phyloP scores from a whole-genome alignment of 495 filamentous ascomycete species.

The Penicillium longicatenatum region DNA sequence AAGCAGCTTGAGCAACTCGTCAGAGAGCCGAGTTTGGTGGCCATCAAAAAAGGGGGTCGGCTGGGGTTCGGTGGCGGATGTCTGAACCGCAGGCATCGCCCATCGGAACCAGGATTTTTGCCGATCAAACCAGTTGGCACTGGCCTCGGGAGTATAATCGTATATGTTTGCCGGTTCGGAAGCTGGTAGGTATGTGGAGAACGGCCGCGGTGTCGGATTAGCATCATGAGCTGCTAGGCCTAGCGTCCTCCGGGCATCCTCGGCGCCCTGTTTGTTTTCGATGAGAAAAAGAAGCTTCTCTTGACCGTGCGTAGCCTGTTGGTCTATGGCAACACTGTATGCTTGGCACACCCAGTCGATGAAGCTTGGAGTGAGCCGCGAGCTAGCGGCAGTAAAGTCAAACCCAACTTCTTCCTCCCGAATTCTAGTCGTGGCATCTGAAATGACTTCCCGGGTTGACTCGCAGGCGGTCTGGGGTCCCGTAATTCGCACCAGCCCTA shows the following conservation, averaged over 20 bases:
- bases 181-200: slow-evolving; percentile 41
- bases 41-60: slow-evolving; percentile 33
- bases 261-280: slow-evolving; percentile 36
- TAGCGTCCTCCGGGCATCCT: slow-evolving; percentile 39
- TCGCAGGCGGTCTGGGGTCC: slow-evolving; percentile 40
- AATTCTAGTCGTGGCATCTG: slow-evolving; percentile 39
- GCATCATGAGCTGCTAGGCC: slow-evolving; percentile 33
- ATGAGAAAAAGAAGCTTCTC: slow-evolving; percentile 36
- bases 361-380: slow-evolving; percentile 25
- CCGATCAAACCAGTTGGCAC: slow-evolving; percentile 35
- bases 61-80: slow-evolving; percentile 9
- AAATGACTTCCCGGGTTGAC: slow-evolving; percentile 42
- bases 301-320: slow-evolving; percentile 7
- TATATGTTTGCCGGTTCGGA: slow-evolving; percentile 27
- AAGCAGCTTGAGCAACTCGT: slow-evolving; percentile 40
- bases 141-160: slow-evolving; percentile 21
- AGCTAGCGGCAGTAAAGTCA: slow-evolving; percentile 9
- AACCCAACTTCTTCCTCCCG: slow-evolving; percentile 31
- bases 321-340: slow-evolving; percentile 33
- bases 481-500: slow-evolving; percentile 43
- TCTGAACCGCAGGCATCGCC: slow-evolving; percentile 32
- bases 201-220: slow-evolving; percentile 24
- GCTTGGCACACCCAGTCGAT: slow-evolving; percentile 38
- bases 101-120: slow-evolving; percentile 45
- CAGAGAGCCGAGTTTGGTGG: slow-evolving; percentile 37